Evolutionary conservation across 345 rosid genomes (phyloP).

Genomic region (Durio zibethinus): DNA sequence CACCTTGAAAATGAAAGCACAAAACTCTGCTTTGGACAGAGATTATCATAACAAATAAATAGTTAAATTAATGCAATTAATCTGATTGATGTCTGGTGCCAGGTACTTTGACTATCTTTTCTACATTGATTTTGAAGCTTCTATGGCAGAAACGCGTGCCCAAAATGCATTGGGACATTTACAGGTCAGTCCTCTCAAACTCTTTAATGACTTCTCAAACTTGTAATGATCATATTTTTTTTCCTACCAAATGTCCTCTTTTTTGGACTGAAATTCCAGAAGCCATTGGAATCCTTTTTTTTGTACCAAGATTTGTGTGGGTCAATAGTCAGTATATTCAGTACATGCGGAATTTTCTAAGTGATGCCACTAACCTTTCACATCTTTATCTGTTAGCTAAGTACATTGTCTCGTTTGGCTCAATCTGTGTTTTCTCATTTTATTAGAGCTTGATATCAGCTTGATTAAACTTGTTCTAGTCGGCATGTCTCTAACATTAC

Average conservation of each 20-base stretch:
- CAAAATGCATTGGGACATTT: conserved; percentile 76
- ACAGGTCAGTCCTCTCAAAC: conserved; percentile 46
- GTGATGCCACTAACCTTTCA: not conserved
- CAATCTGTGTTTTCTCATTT: not conserved
- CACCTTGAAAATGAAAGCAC: not conserved
- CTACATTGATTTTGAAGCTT: conserved; percentile 86
- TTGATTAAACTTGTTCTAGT: not conserved
- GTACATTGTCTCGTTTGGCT: not conserved
- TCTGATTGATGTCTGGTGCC: conserved; percentile 24
- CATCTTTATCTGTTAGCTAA: not conserved
- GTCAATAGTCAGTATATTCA: not conserved
- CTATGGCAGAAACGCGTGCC: conserved; percentile 87
- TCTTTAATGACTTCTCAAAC: not conserved
- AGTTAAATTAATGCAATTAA: not conserved
- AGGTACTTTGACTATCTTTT: conserved; percentile 95
- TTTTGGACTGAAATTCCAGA: not conserved
- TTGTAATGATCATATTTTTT: not conserved
- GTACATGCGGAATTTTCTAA: not conserved
- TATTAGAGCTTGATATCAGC: not conserved
- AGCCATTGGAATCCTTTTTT: not conserved
- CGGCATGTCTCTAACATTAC: not conserved
- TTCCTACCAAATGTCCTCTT: not conserved
- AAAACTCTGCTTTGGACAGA: not conserved
- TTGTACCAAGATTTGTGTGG: not conserved
- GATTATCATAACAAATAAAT: not conserved